Conservation (phyloP, 495 filamentous ascomycete genomes). For the Parathielavia appendiculata region DNA sequence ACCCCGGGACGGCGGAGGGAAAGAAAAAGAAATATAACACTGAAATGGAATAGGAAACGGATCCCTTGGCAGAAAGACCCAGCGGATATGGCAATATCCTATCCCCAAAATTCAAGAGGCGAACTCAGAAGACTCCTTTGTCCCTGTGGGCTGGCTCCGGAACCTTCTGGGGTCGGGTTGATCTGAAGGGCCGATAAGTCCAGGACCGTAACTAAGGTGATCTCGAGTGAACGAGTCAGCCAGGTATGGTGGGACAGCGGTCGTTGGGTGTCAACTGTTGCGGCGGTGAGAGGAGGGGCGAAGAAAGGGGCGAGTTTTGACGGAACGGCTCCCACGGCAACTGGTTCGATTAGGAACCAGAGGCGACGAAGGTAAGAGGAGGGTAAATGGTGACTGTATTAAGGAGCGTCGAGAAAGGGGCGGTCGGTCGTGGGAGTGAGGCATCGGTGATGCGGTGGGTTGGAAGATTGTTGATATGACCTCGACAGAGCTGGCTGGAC, state of each 20-base stretch:
- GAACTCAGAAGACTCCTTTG: conserved; percentile 10
- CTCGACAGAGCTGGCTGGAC: conserved; percentile 22
- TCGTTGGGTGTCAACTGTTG: conserved; percentile 25
- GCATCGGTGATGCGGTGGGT: conserved; percentile 27
- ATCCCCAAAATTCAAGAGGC: conserved; percentile 12
- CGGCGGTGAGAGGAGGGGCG: conserved; percentile 13
- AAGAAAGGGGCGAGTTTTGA: conserved; percentile 16
- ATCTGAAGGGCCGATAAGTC: conserved; percentile 8
- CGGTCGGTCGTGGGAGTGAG: conserved; percentile 22
- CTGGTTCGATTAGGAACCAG: conserved; percentile 12
- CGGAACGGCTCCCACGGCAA: conserved; percentile 10
- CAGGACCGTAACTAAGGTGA: conserved; percentile 23
- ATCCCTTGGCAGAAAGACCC: conserved; percentile 11
- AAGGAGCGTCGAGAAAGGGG: conserved; percentile 35
- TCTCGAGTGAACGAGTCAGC: conserved; percentile 38
- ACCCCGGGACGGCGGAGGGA: conserved; percentile 13
- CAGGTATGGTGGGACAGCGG: conserved; percentile 10
- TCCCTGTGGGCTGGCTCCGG: conserved; percentile 14
- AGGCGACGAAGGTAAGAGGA: conserved; percentile 20
- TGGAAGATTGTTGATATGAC: conserved; percentile 34
- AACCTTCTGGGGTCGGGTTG: conserved; percentile 10
- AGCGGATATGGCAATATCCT: conserved; percentile 16
- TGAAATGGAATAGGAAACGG: conserved; percentile 20
- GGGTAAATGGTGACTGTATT: conserved; percentile 22
- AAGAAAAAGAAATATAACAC: conserved; percentile 15